Percentiles rank a stretch among this genome's conserved stretches.
Conservation (phyloP, 768 basidiomycete genomes). For the Fomitopsis serialis region DNA sequence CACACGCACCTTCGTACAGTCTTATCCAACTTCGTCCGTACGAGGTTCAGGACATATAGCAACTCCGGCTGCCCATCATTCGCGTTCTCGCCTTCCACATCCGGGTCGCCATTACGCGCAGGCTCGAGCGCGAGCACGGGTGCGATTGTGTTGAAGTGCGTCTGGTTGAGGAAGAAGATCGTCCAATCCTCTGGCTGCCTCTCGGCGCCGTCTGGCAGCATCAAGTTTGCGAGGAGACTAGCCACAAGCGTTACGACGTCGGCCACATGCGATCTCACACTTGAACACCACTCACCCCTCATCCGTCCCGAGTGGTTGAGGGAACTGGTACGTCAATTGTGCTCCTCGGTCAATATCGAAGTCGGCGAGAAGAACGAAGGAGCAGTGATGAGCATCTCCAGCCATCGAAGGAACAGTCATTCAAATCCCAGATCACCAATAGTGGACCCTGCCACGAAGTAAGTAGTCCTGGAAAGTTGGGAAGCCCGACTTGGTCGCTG, state of each 20-base stretch:
- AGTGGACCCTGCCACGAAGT: no score
- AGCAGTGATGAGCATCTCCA: slow-evolving; percentile 70
- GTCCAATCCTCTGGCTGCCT: slow-evolving; percentile 96
- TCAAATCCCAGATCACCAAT: not conserved
- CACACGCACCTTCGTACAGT: slow-evolving; percentile 60
- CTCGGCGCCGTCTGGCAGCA: slow-evolving; percentile 98
- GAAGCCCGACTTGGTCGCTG: no score
- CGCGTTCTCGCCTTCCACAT: slow-evolving; percentile 22
- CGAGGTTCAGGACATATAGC: slow-evolving; percentile 85
- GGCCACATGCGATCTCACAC: slow-evolving; percentile 7
- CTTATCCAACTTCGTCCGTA: slow-evolving; percentile 89
- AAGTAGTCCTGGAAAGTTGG: no score
- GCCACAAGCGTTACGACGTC: not conserved
- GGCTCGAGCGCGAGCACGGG: slow-evolving; percentile 75
- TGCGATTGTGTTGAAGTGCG: slow-evolving; percentile 79
- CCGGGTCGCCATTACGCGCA: slow-evolving; percentile 12
- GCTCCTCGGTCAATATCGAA: slow-evolving; percentile 97
- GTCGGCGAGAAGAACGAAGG: slow-evolving; percentile 95
- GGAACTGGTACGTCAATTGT: slow-evolving; percentile 92
- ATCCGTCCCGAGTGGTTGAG: slow-evolving; percentile 89
- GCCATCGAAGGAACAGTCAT: slow-evolving; percentile 33
- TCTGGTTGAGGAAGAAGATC: slow-evolving; percentile 96
- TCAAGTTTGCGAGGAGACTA: slow-evolving; percentile 91
- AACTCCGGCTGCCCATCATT: slow-evolving; percentile 38
- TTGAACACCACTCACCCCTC: slow-evolving; percentile 61